A percentile compares a stretch with the other conserved stretches of the same genome.
phyloP scores from a whole-genome alignment of 192 early-diverging fungal genomes.

The Coemansia sp. region DNA sequence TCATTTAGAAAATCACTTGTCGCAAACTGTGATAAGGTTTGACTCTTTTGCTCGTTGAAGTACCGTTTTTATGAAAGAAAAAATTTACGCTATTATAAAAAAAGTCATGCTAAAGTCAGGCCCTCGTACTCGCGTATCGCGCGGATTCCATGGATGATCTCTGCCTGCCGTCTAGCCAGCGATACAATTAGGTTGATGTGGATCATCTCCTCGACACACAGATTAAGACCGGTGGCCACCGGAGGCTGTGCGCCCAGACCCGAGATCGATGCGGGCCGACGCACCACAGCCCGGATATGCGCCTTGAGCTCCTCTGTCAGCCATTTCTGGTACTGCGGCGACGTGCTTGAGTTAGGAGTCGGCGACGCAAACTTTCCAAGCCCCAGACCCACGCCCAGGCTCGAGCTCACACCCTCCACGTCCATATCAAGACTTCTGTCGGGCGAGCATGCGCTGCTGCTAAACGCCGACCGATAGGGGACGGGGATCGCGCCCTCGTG shows the following conservation, averaged over 20 bases:
- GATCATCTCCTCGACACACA: conserved; percentile 45
- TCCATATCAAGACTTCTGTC: conserved; percentile 2
- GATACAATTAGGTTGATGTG: conserved; percentile 48
- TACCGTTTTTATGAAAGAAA: too few species aligned
- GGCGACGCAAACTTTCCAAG: conserved; percentile 2
- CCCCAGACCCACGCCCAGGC: not conserved
- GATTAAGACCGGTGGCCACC: conserved; percentile 36
- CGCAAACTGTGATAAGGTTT: too few species aligned
- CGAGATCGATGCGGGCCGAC: conserved; percentile 23
- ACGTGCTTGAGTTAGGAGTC: conserved; percentile 10
- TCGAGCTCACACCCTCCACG: conserved; percentile 13
- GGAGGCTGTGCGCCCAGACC: conserved; percentile 35
- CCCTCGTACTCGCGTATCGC: conserved; percentile 44
- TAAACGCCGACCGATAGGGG: conserved; percentile 10
- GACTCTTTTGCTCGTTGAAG: not conserved
- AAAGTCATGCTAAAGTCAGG: not conserved
- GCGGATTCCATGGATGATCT: conserved; percentile 46
- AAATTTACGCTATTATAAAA: too few species aligned
- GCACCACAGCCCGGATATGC: conserved; percentile 43
- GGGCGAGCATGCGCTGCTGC: not conserved
- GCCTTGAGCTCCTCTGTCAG: conserved; percentile 44
- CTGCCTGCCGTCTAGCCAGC: conserved; percentile 47
- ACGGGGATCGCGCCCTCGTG: conserved; percentile 13
- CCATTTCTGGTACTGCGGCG: conserved; percentile 39
- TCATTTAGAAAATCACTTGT: too few species aligned